Evolutionary conservation across 768 basidiomycete species (phyloP).

Genomic region (Daedaleopsis sinensis): DNA sequence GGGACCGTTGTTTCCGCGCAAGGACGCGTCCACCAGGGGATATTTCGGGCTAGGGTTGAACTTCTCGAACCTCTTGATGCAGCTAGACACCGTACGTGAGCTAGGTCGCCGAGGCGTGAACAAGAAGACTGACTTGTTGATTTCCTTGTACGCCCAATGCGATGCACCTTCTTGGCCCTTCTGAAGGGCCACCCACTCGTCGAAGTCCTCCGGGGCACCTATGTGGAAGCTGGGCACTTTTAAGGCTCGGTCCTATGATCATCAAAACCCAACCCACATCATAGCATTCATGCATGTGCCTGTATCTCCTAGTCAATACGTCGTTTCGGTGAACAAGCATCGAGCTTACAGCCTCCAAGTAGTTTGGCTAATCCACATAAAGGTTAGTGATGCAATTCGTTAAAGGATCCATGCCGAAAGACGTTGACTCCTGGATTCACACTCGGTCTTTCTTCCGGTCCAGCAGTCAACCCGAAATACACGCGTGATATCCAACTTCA

Average conservation of each 20-base stretch:
- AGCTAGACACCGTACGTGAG: slow-evolving; percentile 42
- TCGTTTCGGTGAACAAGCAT: neutral
- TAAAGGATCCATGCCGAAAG: too few relatives aligned
- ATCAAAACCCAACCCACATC: slow-evolving; percentile 34
- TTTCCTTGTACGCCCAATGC: slow-evolving; percentile 61
- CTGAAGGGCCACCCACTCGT: slow-evolving; percentile 60
- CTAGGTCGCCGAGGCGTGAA: neutral
- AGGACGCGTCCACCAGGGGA: slow-evolving; percentile 48
- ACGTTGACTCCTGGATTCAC: too few relatives aligned
- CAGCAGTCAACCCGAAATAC: too few relatives aligned
- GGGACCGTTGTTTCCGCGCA: slow-evolving; percentile 57
- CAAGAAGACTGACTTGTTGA: slow-evolving; percentile 44
- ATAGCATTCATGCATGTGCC: slow-evolving; percentile 68
- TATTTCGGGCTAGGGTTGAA: slow-evolving; percentile 53
- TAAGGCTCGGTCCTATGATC: neutral
- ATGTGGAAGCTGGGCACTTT: slow-evolving; percentile 45
- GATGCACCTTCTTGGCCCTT: slow-evolving; percentile 47
- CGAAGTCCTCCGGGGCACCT: slow-evolving; percentile 68
- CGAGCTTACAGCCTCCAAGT: slow-evolving; percentile 69
- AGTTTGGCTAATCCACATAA: slow-evolving; percentile 51
- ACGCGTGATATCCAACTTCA: too few relatives aligned
- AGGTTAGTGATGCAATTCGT: too few relatives aligned
- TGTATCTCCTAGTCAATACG: slow-evolving; percentile 23
- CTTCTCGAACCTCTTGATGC: slow-evolving; percentile 69
- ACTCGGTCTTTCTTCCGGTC: too few relatives aligned